phyloP scores from a whole-genome alignment of 257 asterid genomes.

The Ballota nigra region DNA sequence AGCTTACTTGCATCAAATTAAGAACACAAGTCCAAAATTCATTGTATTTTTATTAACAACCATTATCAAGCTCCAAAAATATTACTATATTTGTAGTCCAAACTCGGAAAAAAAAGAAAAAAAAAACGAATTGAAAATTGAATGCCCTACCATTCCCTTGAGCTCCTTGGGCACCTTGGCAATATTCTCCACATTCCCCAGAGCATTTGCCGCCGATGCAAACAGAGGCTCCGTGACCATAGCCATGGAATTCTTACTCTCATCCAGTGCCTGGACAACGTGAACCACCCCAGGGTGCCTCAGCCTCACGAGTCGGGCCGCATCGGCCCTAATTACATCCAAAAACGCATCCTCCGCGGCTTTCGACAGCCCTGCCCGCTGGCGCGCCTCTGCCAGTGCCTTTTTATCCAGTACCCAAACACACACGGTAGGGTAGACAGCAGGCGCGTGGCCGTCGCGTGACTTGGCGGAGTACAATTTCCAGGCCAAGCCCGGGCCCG shows the following conservation, averaged over 20 bases:
- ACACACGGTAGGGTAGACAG: conserved; percentile 82
- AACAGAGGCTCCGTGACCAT: conserved; percentile 97
- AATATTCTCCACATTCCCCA: conserved; percentile 80
- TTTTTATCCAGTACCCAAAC: conserved; percentile 93
- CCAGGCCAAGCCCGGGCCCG: conserved; percentile 94
- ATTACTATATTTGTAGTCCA: background rate
- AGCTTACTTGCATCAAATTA: conserved; percentile 2
- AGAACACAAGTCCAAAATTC: background rate
- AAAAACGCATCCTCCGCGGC: conserved; percentile 87
- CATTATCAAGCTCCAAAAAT: conserved; percentile 15
- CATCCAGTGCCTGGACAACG: conserved; percentile 91
- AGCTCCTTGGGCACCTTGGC: conserved; percentile 84
- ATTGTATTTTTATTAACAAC: background rate
- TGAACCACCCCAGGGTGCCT: conserved; percentile 99
- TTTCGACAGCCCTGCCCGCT: conserved; percentile 82
- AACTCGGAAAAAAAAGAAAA: background rate
- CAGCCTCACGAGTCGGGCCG: conserved; percentile 83
- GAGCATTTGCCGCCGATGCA: conserved; percentile 81
- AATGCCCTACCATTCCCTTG: conserved; percentile 72
- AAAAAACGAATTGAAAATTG: conserved; percentile 2
- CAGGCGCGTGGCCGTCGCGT: conserved; percentile 60
- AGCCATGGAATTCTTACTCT: conserved; percentile 91
- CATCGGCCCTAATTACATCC: conserved; percentile 87
- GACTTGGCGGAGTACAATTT: conserved; percentile 85
- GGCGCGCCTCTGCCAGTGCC: conserved; percentile 76